Evolutionary conservation across 148 eudicot species (phyloP).

Genomic region (Chenopodium album): DNA sequence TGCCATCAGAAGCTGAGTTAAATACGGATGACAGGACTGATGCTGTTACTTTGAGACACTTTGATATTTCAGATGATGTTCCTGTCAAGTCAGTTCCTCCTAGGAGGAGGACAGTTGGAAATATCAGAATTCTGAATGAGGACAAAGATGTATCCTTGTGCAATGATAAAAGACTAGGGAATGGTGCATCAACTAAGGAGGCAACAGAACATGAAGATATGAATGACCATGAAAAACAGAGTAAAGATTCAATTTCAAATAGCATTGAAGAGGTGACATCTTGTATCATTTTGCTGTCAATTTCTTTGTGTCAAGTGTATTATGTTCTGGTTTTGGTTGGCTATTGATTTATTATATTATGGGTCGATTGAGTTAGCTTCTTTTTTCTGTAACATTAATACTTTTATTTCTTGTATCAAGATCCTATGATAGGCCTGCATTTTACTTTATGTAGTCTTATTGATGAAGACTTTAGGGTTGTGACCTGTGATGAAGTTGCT

Average conservation of each 20-base stretch:
- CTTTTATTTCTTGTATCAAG: too few relatives aligned
- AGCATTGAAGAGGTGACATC: slow-evolving; percentile 51
- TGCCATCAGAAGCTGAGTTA: slow-evolving; percentile 41
- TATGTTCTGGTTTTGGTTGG: background rate
- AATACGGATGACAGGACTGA: slow-evolving; percentile 43
- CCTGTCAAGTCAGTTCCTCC: slow-evolving; percentile 79
- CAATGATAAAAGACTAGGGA: slow-evolving; percentile 35
- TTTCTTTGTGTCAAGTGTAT: background rate
- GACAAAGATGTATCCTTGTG: slow-evolving; percentile 33
- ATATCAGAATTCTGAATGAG: slow-evolving; percentile 50
- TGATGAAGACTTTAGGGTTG: too few relatives aligned
- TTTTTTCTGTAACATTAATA: too few relatives aligned
- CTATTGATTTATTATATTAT: background rate
- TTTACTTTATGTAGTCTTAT: too few relatives aligned
- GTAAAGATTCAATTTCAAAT: slow-evolving; percentile 36
- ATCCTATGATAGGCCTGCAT: too few relatives aligned
- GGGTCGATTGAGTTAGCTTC: background rate
- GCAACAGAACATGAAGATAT: slow-evolving; percentile 26
- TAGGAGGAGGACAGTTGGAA: slow-evolving; percentile 67
- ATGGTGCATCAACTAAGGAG: slow-evolving; percentile 30
- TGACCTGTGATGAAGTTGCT: too few relatives aligned
- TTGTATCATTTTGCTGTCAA: background rate
- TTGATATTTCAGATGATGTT: slow-evolving; percentile 51
- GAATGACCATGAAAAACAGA: slow-evolving; percentile 29
- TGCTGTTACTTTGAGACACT: slow-evolving; percentile 37